These are phyloP conservation scores for Phaeosphaeria sp. DNA, from an alignment of 2,329 filamentous ascomycete species.

Conservation along the genomic window DNA sequence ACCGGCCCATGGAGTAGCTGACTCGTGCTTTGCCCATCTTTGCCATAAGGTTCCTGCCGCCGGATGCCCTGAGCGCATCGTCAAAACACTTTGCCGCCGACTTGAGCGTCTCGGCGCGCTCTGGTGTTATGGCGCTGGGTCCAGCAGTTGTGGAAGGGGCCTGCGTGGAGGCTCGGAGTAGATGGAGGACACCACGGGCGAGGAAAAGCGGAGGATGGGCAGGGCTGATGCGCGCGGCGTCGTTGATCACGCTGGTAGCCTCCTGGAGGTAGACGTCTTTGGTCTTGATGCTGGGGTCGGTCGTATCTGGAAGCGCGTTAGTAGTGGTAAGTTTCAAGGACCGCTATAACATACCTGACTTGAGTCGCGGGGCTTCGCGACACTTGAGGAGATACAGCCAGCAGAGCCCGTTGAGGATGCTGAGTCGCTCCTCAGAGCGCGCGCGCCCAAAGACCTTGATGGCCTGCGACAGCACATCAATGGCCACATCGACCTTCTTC, in stretches of 20 bases:
- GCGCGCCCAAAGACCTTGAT: slow-evolving; percentile 72
- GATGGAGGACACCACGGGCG: slow-evolving; percentile 85
- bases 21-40: slow-evolving; percentile 88
- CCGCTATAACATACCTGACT: slow-evolving; percentile 54
- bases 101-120: slow-evolving; percentile 79
- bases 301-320: slow-evolving; percentile 32
- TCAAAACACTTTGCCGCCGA: slow-evolving; percentile 93
- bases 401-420: slow-evolving; percentile 81
- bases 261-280: slow-evolving; percentile 93
- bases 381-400: slow-evolving; percentile 94
- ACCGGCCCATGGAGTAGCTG: slow-evolving; percentile 85
- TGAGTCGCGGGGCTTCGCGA: slow-evolving; percentile 75
- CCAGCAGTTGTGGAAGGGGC: slow-evolving; percentile 72
- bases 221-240: slow-evolving; percentile 92
- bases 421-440: slow-evolving; percentile 81
- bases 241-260: slow-evolving; percentile 91
- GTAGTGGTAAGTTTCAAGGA: not conserved
- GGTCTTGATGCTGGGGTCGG: slow-evolving; percentile 77
- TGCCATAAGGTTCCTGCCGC: slow-evolving; percentile 89
- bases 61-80: slow-evolving; percentile 84
- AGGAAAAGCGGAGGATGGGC: slow-evolving; percentile 90
- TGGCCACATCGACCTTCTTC: slow-evolving; percentile 84
- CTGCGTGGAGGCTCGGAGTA: slow-evolving; percentile 86
- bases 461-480: slow-evolving; percentile 75
- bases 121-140: slow-evolving; percentile 69